Base-by-base conservation (phyloP, 2,329 filamentous ascomycete genomes). In the Aaosphaeria pasadenensis region DNA sequence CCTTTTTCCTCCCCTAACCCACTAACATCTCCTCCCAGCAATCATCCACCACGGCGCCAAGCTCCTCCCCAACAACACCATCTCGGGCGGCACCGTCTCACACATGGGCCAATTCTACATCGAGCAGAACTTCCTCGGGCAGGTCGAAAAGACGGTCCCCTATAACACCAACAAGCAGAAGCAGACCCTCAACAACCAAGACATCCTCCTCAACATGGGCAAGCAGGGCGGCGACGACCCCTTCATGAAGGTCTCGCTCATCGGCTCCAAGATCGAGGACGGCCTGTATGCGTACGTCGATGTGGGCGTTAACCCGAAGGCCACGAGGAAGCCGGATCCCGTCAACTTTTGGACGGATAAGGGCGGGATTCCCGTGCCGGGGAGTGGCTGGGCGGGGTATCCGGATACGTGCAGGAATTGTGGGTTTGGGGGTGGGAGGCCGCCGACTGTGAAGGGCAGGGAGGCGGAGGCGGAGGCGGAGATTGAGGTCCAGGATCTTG, bases 41-140 rank as follows among this genome's bases (percentile, higher is more conserved):
- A 63, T 67, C 44, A 60, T 73, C 38, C 70, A 73, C 49, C 64
- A 69, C 49, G 66, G 67, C 42, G 63, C 58, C 40, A 71, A 65
- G 39, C 57, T 74, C 5, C 70, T 74, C 41, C 55, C 71, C 42
- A 82, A 78, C 59, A 79, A 77, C 46, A 79, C 80, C 48, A 75
- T 81, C 52, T 65, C 68, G 38, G 78, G 74, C 50, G 72, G 74
- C 11, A 73, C 69, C 44, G 75, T 80, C 48, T 76, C 78, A 6
- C 83, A 87, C 67, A 75, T 86, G 36, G 83, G 84, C 13, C 84
- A 88, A 63, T 60, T 84, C 44, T 87, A 83, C 74, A 83, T 83
- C 47, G 82, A 87, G 63, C 78, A 85, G 61, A 71, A 74, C 52
- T 76, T 87, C 7, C 76, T 82, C 54, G 57, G 58, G 29, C 53